Percentiles rank a stretch among this genome's conserved stretches.
phyloP scores from a whole-genome alignment of 345 rosid genomes.

The Schrenkiella parvula region DNA sequence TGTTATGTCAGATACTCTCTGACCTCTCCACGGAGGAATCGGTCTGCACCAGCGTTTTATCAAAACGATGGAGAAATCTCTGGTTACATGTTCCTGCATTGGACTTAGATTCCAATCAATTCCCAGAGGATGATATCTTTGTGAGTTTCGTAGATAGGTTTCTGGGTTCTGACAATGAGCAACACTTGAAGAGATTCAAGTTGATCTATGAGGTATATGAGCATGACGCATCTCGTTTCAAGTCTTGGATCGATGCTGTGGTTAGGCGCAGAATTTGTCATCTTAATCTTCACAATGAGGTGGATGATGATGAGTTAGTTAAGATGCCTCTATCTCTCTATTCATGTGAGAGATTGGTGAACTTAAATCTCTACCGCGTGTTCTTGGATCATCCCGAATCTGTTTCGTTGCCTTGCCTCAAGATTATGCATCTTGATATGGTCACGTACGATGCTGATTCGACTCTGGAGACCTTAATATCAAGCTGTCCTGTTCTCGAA shows the following conservation, averaged over 20 bases:
- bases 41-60: slow-evolving; percentile 23
- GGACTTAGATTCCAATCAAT: slow-evolving; percentile 3
- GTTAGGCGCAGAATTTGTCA: not conserved
- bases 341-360: slow-evolving; percentile 3
- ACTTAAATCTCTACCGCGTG: not conserved
- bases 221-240: slow-evolving; percentile 22
- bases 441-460: slow-evolving; percentile 16
- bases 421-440: slow-evolving; percentile 5
- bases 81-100: slow-evolving; percentile 17
- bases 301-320: not conserved
- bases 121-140: not conserved
- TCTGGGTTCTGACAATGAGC: slow-evolving; percentile 1
- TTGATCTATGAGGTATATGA: not conserved
- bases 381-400: not conserved
- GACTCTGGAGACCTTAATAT: slow-evolving; percentile 18
- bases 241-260: slow-evolving; percentile 16
- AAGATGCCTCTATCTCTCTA: slow-evolving; percentile 25
- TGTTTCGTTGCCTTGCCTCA: slow-evolving; percentile 26
- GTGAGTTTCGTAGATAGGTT: slow-evolving; percentile 17
- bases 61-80: slow-evolving; percentile 13
- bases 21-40: slow-evolving; percentile 16
- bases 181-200: slow-evolving; percentile 11
- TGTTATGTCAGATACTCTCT: slow-evolving; percentile 24
- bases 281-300: not conserved
- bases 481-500: slow-evolving; percentile 15